Conservation (phyloP, 176 grass and related monocot species). For the Eremochloa ophiuroides region DNA sequence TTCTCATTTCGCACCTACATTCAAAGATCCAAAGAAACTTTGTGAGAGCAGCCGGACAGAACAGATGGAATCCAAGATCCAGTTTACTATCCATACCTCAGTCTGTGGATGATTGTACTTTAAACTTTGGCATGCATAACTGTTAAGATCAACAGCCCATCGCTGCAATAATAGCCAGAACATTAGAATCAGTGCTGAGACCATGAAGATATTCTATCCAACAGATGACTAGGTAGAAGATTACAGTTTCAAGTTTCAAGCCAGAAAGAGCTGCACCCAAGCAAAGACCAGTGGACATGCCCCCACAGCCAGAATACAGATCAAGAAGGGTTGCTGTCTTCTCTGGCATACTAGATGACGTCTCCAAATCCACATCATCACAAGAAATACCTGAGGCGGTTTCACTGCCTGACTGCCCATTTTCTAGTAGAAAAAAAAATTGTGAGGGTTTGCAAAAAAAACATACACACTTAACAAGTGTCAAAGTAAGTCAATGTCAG, state of each 20-base stretch:
- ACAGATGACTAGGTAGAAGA: background rate
- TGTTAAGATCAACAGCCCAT: constrained; percentile 84
- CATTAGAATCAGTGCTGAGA: background rate
- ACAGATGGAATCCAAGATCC: background rate
- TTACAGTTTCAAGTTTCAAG: constrained; percentile 68
- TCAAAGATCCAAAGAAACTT: background rate
- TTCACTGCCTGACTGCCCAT: constrained; percentile 27
- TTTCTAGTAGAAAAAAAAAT: constrained; percentile 30
- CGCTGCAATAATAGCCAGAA: constrained; percentile 22
- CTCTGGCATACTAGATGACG: constrained; percentile 4
- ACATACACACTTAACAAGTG: background rate
- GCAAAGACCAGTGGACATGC: constrained; percentile 88
- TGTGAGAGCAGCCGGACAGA: background rate
- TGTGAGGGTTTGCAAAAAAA: background rate
- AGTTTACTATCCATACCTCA: constrained; percentile 36
- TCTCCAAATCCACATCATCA: constrained; percentile 37
- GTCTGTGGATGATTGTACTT: constrained; percentile 76
- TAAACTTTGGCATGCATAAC: constrained; percentile 61
- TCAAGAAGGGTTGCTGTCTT: constrained; percentile 53
- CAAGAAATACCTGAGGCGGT: constrained; percentile 58
- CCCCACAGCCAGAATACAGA: constrained; percentile 88
- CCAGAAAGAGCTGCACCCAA: constrained; percentile 67
- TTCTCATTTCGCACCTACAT: constrained; percentile 76
- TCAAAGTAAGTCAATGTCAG: background rate
- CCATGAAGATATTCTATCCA: background rate